These are phyloP conservation scores for Lavandula angustifolia DNA, from an alignment of 257 asterid species.

Conservation along the genomic window DNA sequence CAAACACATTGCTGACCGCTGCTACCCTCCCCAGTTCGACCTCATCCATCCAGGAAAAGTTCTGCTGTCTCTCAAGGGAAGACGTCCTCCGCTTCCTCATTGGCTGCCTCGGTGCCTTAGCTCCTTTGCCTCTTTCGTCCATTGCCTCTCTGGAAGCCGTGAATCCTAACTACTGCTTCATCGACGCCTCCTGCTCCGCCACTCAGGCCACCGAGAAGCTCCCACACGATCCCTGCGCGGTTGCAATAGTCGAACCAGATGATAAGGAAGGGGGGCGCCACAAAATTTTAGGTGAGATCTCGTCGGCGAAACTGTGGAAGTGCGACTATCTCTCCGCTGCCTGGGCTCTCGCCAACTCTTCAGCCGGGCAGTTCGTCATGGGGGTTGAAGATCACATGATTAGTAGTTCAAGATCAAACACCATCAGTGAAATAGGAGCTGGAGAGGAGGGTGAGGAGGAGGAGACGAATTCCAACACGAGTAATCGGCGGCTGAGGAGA, in stretches of 20 bases:
- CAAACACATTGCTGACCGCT: conserved; percentile 34
- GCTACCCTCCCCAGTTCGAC: conserved; percentile 62
- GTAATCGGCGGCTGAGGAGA: conserved; percentile 34
- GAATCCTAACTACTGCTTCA: conserved; percentile 61
- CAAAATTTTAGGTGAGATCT: conserved; percentile 84
- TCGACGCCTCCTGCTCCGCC: conserved; percentile 73
- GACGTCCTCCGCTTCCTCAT: conserved; percentile 91
- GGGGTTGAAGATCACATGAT: conserved; percentile 75
- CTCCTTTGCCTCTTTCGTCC: conserved; percentile 92
- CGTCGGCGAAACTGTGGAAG: conserved; percentile 85
- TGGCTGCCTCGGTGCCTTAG: conserved; percentile 96
- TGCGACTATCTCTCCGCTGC: conserved; percentile 84
- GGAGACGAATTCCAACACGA: conserved; percentile 39
- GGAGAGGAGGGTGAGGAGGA: conserved; percentile 31
- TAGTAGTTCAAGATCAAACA: conserved; percentile 46
- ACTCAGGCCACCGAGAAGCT: conserved; percentile 54
- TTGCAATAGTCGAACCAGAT: conserved; percentile 73
- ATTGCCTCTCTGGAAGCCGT: conserved; percentile 70
- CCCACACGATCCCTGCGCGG: conserved; percentile 77
- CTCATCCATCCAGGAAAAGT: conserved; percentile 57
- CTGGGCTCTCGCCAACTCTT: conserved; percentile 88
- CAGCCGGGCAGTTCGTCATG: conserved; percentile 89
- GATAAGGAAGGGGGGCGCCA: conserved; percentile 48
- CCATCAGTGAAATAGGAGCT: conserved; percentile 24
- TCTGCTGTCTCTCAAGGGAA: conserved; percentile 89